Evolutionary conservation across 306 rosid genomes (phyloP).

Genomic region (Inga laurina): DNA sequence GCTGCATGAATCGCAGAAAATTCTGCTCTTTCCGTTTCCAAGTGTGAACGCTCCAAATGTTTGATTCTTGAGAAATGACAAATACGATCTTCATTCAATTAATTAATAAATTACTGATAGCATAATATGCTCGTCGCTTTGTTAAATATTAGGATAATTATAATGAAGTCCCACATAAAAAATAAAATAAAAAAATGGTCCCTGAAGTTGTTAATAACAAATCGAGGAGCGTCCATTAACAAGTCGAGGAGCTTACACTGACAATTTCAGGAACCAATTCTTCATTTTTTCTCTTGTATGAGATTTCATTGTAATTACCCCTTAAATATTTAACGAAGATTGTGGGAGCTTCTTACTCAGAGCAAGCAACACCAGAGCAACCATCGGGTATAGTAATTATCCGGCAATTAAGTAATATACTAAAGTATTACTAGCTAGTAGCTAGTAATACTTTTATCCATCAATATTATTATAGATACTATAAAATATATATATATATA

Average conservation of each 20-base stretch:
- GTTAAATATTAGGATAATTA: too few relatives aligned
- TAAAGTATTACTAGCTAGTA: too few relatives aligned
- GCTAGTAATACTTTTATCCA: neutral
- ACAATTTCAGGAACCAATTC: too few relatives aligned
- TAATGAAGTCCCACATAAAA: too few relatives aligned
- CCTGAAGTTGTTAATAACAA: too few relatives aligned
- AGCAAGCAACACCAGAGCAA: neutral
- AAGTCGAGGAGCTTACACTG: too few relatives aligned
- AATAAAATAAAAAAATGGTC: too few relatives aligned
- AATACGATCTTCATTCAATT: neutral
- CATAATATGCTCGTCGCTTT: neutral
- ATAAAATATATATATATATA: too few relatives aligned
- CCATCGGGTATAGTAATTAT: too few relatives aligned
- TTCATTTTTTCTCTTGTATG: too few relatives aligned
- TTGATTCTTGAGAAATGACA: neutral
- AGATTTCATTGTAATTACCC: too few relatives aligned
- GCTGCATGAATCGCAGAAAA: neutral
- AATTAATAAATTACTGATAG: neutral
- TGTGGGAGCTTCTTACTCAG: neutral
- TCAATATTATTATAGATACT: neutral
- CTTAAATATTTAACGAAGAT: neutral
- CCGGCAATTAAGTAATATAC: neutral
- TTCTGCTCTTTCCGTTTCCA: neutral
- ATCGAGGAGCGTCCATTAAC: too few relatives aligned
- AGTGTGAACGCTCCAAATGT: neutral